These are phyloP conservation scores for Uncinocarpus reesii DNA, from an alignment of 2,329 filamentous ascomycete genomes.

Conservation along the genomic window DNA sequence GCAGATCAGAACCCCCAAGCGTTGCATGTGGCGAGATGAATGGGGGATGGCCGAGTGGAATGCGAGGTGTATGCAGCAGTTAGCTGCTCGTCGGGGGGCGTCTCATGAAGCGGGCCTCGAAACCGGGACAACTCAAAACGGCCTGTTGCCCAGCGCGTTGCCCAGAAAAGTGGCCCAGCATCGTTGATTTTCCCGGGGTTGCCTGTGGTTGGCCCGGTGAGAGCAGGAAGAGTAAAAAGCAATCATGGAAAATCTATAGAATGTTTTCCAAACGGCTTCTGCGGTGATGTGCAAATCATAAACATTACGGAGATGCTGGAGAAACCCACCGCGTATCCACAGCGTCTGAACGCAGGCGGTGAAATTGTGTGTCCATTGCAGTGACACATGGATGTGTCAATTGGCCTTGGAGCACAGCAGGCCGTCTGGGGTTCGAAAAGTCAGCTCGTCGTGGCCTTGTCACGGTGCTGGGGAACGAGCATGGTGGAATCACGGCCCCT, in stretches of 20 bases:
- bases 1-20: constrained; percentile 2
- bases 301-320: no score
- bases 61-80: neutral
- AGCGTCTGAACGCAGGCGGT: neutral
- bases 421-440: neutral
- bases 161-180: constrained; percentile 4
- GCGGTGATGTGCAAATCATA: no score
- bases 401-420: neutral
- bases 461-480: neutral
- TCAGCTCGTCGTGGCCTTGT: neutral
- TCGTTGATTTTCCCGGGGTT: neutral
- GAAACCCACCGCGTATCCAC: neutral
- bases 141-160: constrained; percentile 5
- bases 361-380: neutral
- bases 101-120: constrained; percentile 1
- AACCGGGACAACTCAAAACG: constrained; percentile 5
- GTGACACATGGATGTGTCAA: constrained; percentile 9
- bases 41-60: neutral
- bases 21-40: constrained; percentile 9
- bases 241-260: neutral
- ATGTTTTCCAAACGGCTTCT: no score
- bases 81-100: neutral
- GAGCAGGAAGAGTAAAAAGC: neutral
- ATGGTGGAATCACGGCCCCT: no score
- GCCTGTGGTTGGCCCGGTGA: constrained; percentile 3